Base-by-base conservation (phyloP, 768 basidiomycete species). In the Kwoniella dejecticola region DNA sequence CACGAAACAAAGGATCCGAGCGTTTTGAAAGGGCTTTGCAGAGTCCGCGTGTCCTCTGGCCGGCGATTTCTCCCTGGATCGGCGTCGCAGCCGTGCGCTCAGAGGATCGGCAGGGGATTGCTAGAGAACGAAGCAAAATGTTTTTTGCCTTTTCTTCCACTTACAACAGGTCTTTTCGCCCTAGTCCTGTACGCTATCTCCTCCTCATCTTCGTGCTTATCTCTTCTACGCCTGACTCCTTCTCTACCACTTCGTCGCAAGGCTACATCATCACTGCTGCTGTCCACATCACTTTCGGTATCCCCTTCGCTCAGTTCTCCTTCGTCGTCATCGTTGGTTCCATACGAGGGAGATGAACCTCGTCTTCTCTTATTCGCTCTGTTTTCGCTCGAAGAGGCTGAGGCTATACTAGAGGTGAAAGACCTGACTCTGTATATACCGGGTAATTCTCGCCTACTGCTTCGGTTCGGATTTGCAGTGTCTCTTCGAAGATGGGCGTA, bases 181-280 rank as follows among this genome's bases (percentile, higher is more conserved):
- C 48, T 41, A 4, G 40, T 56, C 38, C 54, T 57, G 21, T 29
- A 23, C 13, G 61, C 56, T 5, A 56, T 53, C 23, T 52, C 36
- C 10, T 24, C 50, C 3, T 53, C 52, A 10, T 27, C 27, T 30
- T 59, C 57, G 29, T 48, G 31, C n/a, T 45, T 6, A 12, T 29
- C 29, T 26, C 33, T 30, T 40, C 26, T 50, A 31, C 54, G n/a
- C n/a, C 47, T 56, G 24, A 21, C 29, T 13, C 33, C 53, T 12
- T 44, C 47, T 45, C 52, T 59, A 15, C 15, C 50, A 27, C 48
- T 59, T 40, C 63, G 19, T 19, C 63, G 58, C 26, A 54, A 26
- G 4, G 36, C 49, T 10, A 64, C 23, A 3, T 52, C 53, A n/a
- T 60, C 57, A 33, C 50, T 59, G 8, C 17, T 52, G 13, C 36